Evolutionary conservation across 2,329 filamentous ascomycete species (phyloP), one percentile per base, ranked within the genome.

Genomic region (Trichoderma atrobrunneum): DNA sequence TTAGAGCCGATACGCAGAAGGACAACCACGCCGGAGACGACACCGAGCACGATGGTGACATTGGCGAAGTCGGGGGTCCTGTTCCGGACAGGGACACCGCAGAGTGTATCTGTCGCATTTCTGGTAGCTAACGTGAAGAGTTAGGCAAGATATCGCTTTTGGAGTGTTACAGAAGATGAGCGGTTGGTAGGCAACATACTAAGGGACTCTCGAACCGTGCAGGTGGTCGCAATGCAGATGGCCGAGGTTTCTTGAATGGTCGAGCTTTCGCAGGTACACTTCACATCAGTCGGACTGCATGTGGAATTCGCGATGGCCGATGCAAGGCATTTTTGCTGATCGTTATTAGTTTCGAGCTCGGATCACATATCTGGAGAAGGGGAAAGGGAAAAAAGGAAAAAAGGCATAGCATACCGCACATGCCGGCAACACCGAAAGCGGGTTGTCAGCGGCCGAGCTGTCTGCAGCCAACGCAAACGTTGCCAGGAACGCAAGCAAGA

Each of bases 1-100:
- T 75, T 75, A 28, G 73, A 77, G 8, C 56, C 72, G 14, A 77
- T 65, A 39, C 76, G 73, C 7, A 75, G 69, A 18, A 72, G 26
- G 34, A 76, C 71, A 36, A 74, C 67, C 1, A 77, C 48, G 36
- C 72, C 75, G 4, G 76, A 71, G 14, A 77, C 64, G 14, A 73
- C 73, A n/a, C 72, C 75, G 62, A 77, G 73, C n/a, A 65, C n/a
- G 28, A 65, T 65, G 62, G 62, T 65, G 28, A 65, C 62, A 65
- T 65, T 65, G 7, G 43, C 62, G 28, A 74, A 63, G 56, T 75
- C 39, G 57, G 54, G 39, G 3, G 59, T 62, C 32, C 32, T 62
- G 57, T 62, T 24, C 62, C 56, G 36, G 67, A 70, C 24, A 30
- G 54, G 67, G 12, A 36, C 54, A 28, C 39, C 39, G n/a, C 67